These are phyloP conservation scores for Blakeslea trispora DNA, from an alignment of 371 early-diverging fungal genomes.

Conservation along the genomic window DNA sequence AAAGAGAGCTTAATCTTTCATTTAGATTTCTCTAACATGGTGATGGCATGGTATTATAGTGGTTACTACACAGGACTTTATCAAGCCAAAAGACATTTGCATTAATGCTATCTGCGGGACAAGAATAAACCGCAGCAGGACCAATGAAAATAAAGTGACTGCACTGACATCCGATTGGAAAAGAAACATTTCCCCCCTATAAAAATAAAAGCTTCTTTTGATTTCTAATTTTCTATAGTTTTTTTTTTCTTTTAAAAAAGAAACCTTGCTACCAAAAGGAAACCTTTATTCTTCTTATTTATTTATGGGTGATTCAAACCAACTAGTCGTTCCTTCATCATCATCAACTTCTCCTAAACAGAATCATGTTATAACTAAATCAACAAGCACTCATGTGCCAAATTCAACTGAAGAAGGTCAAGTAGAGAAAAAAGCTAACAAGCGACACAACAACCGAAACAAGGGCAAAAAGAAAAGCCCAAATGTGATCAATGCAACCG, in stretches of 20 bases:
- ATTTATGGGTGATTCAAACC: conserved; percentile 10
- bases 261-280: no score
- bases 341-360: no score
- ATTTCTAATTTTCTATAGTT: no score
- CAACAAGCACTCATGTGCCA: not conserved
- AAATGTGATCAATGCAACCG: conserved; percentile 14
- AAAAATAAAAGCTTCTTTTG: no score
- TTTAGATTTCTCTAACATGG: conserved; percentile 17
- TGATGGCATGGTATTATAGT: conserved; percentile 31
- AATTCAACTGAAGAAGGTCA: not conserved
- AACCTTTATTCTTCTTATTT: not conserved
- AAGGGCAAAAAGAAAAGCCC: conserved; percentile 15
- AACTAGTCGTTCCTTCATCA: not conserved
- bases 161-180: no score
- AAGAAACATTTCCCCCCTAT: no score
- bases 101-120: not conserved
- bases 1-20: no score
- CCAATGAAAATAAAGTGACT: no score
- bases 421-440: conserved; percentile 8
- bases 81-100: conserved; percentile 11
- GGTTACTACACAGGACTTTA: conserved; percentile 30
- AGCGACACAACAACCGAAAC: conserved; percentile 10
- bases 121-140: conserved; percentile 10
- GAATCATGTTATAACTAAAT: no score
- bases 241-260: no score